A percentile compares a stretch with the other conserved stretches of the same genome.
These are phyloP conservation scores for Talaromyces atroroseus DNA, from an alignment of 2,329 filamentous ascomycete genomes.

Conservation along the genomic window DNA sequence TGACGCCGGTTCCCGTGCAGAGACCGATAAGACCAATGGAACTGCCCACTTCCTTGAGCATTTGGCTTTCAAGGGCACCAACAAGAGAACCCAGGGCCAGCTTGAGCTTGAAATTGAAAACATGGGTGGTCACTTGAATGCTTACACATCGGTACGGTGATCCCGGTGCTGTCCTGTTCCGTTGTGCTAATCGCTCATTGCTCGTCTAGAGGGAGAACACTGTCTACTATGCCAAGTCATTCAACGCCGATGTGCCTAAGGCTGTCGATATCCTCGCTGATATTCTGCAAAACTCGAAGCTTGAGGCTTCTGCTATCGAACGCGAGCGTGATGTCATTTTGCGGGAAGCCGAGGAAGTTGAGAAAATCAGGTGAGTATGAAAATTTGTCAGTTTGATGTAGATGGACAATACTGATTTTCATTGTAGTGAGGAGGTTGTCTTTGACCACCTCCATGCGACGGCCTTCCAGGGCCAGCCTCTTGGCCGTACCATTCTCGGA, in stretches of 20 bases:
- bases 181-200: slow-evolving; percentile 23
- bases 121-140: slow-evolving; percentile 98
- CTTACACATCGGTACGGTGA: slow-evolving; percentile 87
- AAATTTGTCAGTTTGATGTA: background rate
- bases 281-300: slow-evolving; percentile 98
- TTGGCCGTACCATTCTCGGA: slow-evolving; percentile 95
- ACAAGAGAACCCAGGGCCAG: slow-evolving; percentile 92
- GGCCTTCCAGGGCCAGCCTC: slow-evolving; percentile 91
- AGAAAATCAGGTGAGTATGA: slow-evolving; percentile 56
- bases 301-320: slow-evolving; percentile 87
- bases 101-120: slow-evolving; percentile 99
- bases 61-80: slow-evolving; percentile 98
- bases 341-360: slow-evolving; percentile 97
- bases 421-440: slow-evolving; percentile 94
- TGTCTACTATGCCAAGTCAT: slow-evolving; percentile 98
- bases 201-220: slow-evolving; percentile 86
- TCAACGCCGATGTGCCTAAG: slow-evolving; percentile 95
- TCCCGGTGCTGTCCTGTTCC: slow-evolving; percentile 19
- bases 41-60: slow-evolving; percentile 99
- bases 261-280: slow-evolving; percentile 98
- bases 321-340: slow-evolving; percentile 98
- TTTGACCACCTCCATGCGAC: slow-evolving; percentile 99
- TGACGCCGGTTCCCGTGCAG: slow-evolving; percentile 94
- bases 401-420: background rate
- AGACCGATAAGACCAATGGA: slow-evolving; percentile 97